Conservation (phyloP, 1,284 basidiomycete species). For the Leccinum solheimii region DNA sequence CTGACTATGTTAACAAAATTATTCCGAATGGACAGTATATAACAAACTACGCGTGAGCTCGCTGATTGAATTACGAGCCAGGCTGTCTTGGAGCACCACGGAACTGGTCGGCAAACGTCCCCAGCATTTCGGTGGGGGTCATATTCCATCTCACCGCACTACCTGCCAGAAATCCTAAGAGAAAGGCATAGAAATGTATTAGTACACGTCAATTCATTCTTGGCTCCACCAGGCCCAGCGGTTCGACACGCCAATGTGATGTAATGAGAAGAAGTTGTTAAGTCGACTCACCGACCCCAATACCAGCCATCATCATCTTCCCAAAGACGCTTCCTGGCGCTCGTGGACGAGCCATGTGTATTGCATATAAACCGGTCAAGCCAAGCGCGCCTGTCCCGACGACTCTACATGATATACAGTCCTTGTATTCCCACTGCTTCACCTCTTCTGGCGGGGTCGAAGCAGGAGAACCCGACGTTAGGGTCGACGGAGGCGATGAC, state of each 20-base stretch:
- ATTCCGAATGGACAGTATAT: not conserved
- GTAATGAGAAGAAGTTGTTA: not conserved
- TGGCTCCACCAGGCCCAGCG: not conserved
- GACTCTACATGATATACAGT: constrained; percentile 53
- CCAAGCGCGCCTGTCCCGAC: constrained; percentile 51
- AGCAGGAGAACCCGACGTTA: not conserved
- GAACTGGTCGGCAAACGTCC: constrained; percentile 16
- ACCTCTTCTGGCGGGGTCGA: constrained; percentile 6
- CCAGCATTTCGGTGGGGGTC: constrained; percentile 29
- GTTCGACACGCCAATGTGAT: not conserved
- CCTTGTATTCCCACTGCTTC: constrained; percentile 32
- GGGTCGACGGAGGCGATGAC: not conserved
- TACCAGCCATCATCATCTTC: constrained; percentile 46
- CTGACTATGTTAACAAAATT: not conserved
- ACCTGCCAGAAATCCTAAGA: constrained; percentile 7
- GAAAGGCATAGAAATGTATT: not conserved
- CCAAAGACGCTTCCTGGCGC: constrained; percentile 48
- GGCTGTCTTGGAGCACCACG: constrained; percentile 5
- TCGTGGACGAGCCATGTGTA: constrained; percentile 47
- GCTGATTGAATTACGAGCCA: constrained; percentile 8
- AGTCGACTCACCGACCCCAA: constrained; percentile 48
- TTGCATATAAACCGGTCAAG: constrained; percentile 50
- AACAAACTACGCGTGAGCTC: constrained; percentile 4
- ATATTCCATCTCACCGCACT: constrained; percentile 36
- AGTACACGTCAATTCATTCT: not conserved